Evolutionary conservation across 257 asterid genomes (phyloP), one percentile per base, ranked within the genome.

Genomic region (Euphrasia confusa): DNA sequence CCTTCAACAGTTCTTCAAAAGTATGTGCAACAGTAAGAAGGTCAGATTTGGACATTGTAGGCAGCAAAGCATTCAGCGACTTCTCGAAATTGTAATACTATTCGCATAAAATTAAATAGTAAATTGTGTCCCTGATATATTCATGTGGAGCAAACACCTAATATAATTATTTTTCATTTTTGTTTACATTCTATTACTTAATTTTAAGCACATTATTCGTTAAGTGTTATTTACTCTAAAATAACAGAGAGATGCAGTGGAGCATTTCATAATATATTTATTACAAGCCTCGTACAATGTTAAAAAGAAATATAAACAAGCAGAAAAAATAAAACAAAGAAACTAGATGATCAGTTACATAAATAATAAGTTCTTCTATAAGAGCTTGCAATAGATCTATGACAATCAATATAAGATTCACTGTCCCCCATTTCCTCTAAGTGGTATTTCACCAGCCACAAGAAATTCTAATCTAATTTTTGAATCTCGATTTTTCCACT

Each of bases 1-100:
- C 84, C 94, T 93, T 93, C 91, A 93, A 79, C 87, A 89, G 57
- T 75, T 93, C 99, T 93, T 74, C 79, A 82, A 17, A 78, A 66
- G 54, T 11, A 74, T 39, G 61, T 52, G 75, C 70, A 75, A 44
- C 65, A 72, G 78, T 78, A 68, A 79, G 74, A 47, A 63, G 39
- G 64, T 67, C 68, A 68, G 27, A 67, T 57, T 52, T 7, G 47
- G 68, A 52, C 45, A 54, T 49, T 4, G 39, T 18, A 54, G 42
- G 28, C 35, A 58, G 52, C 55, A 60, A 26, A 54, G 0, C 53
- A 13, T 4, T 47, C 18, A 47, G 53, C 4, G 53, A 47, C 53
- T 47, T 47, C 7, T 12, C 2, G 3, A 45, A 47, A 45, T 45
- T 47, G 53, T 8, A 47, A 45, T 5, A 3, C 2, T 45, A 45